Conservation (phyloP, 805 yeast species). For the Kazachstania viticola region DNA sequence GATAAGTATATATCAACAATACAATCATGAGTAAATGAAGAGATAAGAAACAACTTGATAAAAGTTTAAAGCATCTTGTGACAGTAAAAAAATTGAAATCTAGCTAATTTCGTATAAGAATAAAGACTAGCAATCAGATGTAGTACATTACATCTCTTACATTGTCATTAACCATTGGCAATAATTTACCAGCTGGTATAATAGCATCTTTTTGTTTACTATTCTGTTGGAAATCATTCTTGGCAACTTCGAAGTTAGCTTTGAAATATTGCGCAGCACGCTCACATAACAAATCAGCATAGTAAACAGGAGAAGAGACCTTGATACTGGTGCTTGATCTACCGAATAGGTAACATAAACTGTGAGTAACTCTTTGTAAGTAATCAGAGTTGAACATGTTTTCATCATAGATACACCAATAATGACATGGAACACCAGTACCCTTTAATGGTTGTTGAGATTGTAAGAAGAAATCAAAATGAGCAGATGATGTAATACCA, state of each 20-base stretch:
- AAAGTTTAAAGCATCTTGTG: too few relatives aligned
- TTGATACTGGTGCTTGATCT: constrained; percentile 14
- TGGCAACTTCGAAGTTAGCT: constrained; percentile 9
- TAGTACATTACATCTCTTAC: constrained; percentile 13
- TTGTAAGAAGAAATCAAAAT: constrained; percentile 17
- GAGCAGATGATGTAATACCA: constrained; percentile 16
- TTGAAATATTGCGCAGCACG: constrained; percentile 15
- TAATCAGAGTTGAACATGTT: constrained; percentile 10
- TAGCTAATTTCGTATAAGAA: too few relatives aligned
- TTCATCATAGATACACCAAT: constrained; percentile 17
- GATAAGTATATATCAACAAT: too few relatives aligned
- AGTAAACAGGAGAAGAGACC: constrained; percentile 12
- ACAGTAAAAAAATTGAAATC: too few relatives aligned
- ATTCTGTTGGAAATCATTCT: constrained; percentile 5
- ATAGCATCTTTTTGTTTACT: constrained; percentile 6
- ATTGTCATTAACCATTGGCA: constrained; percentile 11
- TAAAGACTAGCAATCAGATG: too few relatives aligned
- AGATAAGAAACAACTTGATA: too few relatives aligned
- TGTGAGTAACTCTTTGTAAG: constrained; percentile 13
- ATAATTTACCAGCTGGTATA: constrained; percentile 5
- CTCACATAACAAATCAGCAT: constrained; percentile 15
- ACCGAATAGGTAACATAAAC: constrained; percentile 14
- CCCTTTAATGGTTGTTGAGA: constrained; percentile 15
- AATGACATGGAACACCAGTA: constrained; percentile 19
- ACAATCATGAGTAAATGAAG: too few relatives aligned